phyloP scores from a whole-genome alignment of 352 stramenopile species.

The Globisporangium recalcitrans region DNA sequence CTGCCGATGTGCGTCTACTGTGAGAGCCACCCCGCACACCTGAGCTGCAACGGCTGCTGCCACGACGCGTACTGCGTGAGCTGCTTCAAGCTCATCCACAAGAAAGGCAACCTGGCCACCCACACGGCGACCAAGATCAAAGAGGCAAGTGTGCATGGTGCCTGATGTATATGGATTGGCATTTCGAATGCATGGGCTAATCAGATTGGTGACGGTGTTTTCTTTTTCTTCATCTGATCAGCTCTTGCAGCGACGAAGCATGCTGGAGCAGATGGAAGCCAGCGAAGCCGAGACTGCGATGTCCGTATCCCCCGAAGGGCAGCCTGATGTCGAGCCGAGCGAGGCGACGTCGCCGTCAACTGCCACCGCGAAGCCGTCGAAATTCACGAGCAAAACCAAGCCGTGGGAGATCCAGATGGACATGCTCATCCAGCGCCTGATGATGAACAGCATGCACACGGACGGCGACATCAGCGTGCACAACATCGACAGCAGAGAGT shows the following conservation, averaged over 20 bases:
- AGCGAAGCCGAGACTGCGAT: background rate
- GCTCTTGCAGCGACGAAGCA: conserved; percentile 6
- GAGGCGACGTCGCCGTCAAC: conserved; percentile 12
- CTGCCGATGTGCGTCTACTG: conserved; percentile 67
- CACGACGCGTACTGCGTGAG: conserved; percentile 82
- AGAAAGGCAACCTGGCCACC: conserved; percentile 76
- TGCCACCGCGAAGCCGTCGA: conserved; percentile 1
- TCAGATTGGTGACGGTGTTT: background rate
- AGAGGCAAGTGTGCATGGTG: conserved; percentile 17
- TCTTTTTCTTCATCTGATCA: background rate
- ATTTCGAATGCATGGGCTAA: background rate
- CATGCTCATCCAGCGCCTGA: conserved; percentile 75
- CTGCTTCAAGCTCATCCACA: conserved; percentile 87
- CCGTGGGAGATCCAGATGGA: conserved; percentile 86
- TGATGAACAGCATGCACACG: conserved; percentile 75
- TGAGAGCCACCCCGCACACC: conserved; percentile 54
- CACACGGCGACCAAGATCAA: conserved; percentile 73
- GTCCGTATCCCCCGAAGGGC: conserved; percentile 7
- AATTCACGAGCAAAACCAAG: conserved; percentile 29
- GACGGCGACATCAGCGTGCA: conserved; percentile 75
- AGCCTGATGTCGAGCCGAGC: conserved; percentile 13
- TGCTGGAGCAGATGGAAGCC: conserved; percentile 4
- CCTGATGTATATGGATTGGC: background rate
- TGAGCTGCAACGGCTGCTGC: conserved; percentile 82
- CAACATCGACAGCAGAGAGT: conserved; percentile 66